These are phyloP conservation scores for Opeltia flavorubescens DNA, from an alignment of 495 filamentous ascomycete species.

Conservation along the genomic window DNA sequence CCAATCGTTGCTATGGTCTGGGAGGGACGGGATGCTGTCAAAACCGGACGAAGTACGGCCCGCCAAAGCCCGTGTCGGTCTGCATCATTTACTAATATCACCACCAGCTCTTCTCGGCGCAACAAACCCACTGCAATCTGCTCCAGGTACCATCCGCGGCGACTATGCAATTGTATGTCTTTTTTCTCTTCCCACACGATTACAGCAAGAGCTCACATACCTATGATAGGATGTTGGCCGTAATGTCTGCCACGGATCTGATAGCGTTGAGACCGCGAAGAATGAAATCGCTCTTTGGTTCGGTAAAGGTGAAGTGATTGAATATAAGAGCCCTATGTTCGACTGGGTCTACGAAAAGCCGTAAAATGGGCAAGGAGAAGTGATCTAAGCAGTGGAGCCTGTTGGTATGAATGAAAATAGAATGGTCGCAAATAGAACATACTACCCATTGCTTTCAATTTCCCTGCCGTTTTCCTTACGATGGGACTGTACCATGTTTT, in stretches of 20 bases:
- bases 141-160: slow-evolving; percentile 94
- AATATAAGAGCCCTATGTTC: slow-evolving; percentile 63
- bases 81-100: slow-evolving; percentile 6
- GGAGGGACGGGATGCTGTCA: slow-evolving; percentile 94
- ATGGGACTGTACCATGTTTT: no score
- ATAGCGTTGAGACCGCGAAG: slow-evolving; percentile 94
- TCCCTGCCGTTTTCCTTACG: no score
- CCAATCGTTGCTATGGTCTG: slow-evolving; percentile 98
- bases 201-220: slow-evolving; percentile 8
- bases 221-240: slow-evolving; percentile 67
- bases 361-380: slow-evolving; percentile 20
- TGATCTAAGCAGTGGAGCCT: neutral
- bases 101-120: slow-evolving; percentile 71
- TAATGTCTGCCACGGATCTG: slow-evolving; percentile 99
- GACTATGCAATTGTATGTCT: slow-evolving; percentile 51
- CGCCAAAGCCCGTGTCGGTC: neutral
- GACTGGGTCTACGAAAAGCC: slow-evolving; percentile 93
- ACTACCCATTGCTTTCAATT: neutral
- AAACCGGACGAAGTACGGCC: slow-evolving; percentile 76
- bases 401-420: neutral
- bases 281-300: slow-evolving; percentile 99
- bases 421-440: neutral
- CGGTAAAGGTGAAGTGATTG: slow-evolving; percentile 64
- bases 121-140: slow-evolving; percentile 90
- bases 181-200: neutral